Evolutionary conservation across 1,139 yeast species (phyloP).

Genomic region (Waltiozyma sp.): DNA sequence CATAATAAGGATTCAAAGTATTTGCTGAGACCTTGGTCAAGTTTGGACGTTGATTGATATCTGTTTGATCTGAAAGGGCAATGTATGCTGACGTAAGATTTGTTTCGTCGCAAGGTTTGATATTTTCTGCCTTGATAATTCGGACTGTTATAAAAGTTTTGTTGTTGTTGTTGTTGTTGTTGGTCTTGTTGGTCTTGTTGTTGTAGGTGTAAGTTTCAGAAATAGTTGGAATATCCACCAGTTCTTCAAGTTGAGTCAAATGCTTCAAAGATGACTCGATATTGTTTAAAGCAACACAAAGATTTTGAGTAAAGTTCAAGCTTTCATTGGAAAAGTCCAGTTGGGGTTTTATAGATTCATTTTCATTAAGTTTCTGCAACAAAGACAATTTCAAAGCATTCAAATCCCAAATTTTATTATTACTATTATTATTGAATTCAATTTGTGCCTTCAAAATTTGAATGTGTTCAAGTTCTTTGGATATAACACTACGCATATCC

Average conservation of each 20-base stretch:
- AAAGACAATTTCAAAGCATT: background rate
- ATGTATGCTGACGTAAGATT: background rate
- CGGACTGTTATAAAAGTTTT: background rate
- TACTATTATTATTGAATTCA: too few species aligned
- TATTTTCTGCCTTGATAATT: background rate
- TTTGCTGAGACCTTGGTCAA: background rate
- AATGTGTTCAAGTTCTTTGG: background rate
- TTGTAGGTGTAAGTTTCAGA: background rate
- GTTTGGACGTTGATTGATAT: background rate
- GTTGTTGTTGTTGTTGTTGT: background rate
- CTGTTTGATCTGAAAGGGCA: background rate
- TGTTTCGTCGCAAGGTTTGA: background rate
- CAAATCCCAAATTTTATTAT: background rate
- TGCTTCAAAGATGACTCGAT: background rate
- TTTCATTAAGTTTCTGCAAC: too few species aligned
- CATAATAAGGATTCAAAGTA: background rate
- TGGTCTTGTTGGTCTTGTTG: too few species aligned
- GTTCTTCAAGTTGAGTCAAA: background rate
- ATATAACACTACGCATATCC: background rate
- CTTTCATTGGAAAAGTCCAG: too few species aligned
- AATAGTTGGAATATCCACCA: background rate
- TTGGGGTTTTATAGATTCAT: too few species aligned
- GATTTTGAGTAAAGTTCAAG: background rate
- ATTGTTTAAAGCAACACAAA: background rate
- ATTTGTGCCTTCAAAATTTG: background rate